A percentile compares a stretch with the other conserved stretches of the same genome.
Evolutionary conservation across 2,329 filamentous ascomycete genomes (phyloP).

Genomic region (Colletotrichum brevisporum): DNA sequence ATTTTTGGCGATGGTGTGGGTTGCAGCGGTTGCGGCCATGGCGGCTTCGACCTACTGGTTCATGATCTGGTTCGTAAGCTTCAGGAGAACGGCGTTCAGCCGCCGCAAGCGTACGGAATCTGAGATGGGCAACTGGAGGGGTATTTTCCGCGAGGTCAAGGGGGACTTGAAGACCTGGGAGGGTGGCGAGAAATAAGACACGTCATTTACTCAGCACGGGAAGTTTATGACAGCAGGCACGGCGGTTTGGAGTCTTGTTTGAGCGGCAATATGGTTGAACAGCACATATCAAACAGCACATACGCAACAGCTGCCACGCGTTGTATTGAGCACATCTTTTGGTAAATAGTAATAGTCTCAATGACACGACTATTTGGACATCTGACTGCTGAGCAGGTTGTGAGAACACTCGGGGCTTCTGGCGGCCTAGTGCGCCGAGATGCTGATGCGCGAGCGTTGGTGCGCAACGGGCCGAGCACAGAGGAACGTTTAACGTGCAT

Average conservation of each 20-base stretch:
- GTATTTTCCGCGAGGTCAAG: slow-evolving; percentile 44
- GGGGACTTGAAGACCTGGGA: slow-evolving; percentile 40
- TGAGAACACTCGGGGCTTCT: too few species aligned
- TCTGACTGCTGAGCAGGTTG: too few species aligned
- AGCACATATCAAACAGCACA: background rate
- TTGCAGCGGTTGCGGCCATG: slow-evolving; percentile 36
- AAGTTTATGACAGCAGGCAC: background rate
- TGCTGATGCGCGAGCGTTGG: background rate
- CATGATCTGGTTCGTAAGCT: slow-evolving; percentile 45
- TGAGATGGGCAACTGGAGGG: slow-evolving; percentile 44
- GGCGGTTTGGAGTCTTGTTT: background rate
- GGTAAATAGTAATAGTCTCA: background rate
- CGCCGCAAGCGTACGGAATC: slow-evolving; percentile 40
- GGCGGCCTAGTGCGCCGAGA: background rate
- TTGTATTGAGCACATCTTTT: background rate
- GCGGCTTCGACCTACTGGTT: slow-evolving; percentile 42
- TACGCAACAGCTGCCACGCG: too few species aligned
- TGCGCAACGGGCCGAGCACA: background rate
- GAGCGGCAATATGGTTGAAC: slow-evolving; percentile 16
- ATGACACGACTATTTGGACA: background rate
- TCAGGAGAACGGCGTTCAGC: slow-evolving; percentile 42
- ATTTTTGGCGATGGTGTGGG: slow-evolving; percentile 43
- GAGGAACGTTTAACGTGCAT: background rate
- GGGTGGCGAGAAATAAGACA: slow-evolving; percentile 27
- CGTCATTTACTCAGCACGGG: background rate